Percentiles rank a stretch among this genome's conserved stretches.
phyloP scores from a whole-genome alignment of 1,284 basidiomycete species.

The Moniliophthora roreri region DNA sequence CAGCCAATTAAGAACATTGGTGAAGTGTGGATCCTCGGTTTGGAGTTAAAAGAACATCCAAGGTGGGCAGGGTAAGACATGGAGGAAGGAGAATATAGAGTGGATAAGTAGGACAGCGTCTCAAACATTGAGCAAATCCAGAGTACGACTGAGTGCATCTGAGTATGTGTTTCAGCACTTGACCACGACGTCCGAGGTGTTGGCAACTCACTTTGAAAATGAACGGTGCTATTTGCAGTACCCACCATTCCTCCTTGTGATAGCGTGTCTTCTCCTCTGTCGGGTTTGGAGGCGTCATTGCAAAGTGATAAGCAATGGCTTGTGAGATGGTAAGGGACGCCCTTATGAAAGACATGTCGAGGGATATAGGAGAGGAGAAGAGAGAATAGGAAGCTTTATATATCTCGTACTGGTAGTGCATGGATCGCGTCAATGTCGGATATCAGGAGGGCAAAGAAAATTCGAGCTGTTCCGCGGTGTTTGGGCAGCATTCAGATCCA shows the following conservation, averaged over 20 bases:
- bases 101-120: conserved; percentile 42
- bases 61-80: conserved; percentile 25
- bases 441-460: too few species aligned
- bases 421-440: too few species aligned
- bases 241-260: conserved; percentile 51
- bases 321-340: conserved; percentile 47
- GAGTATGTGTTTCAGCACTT: background rate
- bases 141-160: conserved; percentile 52
- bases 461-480: too few species aligned
- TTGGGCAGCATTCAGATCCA: too few species aligned
- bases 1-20: conserved; percentile 51
- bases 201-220: conserved; percentile 54
- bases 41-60: conserved; percentile 31
- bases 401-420: too few species aligned
- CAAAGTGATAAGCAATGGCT: conserved; percentile 51
- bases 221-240: conserved; percentile 56
- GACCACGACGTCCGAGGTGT: background rate
- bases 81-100: conserved; percentile 30
- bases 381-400: too few species aligned
- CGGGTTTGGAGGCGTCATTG: conserved; percentile 60
- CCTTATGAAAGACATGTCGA: conserved; percentile 43
- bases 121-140: conserved; percentile 53
- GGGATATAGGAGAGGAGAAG: too few species aligned
- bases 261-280: conserved; percentile 51
- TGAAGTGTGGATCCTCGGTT: conserved; percentile 38